Conservation (phyloP, 2,329 filamentous ascomycete genomes). For the Epichloe gansuensis region DNA sequence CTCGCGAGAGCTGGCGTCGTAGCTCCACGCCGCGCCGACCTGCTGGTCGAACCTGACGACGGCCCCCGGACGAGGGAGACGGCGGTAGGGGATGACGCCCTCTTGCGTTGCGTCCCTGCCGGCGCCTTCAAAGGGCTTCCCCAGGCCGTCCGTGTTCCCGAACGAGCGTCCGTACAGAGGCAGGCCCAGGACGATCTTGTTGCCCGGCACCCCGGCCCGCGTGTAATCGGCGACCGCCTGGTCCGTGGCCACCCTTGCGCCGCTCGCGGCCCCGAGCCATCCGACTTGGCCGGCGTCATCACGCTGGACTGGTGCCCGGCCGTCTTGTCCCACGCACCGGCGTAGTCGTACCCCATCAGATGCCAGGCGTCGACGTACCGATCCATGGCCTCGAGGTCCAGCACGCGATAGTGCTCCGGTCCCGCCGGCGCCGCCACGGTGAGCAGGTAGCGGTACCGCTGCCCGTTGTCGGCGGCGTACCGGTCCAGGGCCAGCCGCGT, state of each 20-base stretch:
- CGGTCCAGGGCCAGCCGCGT: slow-evolving; percentile 32
- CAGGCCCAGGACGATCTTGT: slow-evolving; percentile 64
- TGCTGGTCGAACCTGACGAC: slow-evolving; percentile 42
- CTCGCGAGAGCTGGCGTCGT: slow-evolving; percentile 43
- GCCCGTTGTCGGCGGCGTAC: slow-evolving; percentile 26
- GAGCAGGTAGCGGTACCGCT: slow-evolving; percentile 35
- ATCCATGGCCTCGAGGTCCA: slow-evolving; percentile 44
- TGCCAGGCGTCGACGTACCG: slow-evolving; percentile 46
- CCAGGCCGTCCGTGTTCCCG: slow-evolving; percentile 52
- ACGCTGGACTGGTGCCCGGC: slow-evolving; percentile 63
- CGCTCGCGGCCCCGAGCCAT: slow-evolving; percentile 37
- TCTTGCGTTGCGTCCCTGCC: slow-evolving; percentile 46
- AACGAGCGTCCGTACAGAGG: slow-evolving; percentile 75
- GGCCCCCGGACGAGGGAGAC: slow-evolving; percentile 50
- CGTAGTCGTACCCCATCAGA: slow-evolving; percentile 59
- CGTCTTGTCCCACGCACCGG: slow-evolving; percentile 52
- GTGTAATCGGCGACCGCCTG: slow-evolving; percentile 44
- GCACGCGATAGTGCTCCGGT: slow-evolving; percentile 33
- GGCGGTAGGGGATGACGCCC: slow-evolving; percentile 64
- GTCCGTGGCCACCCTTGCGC: slow-evolving; percentile 59
- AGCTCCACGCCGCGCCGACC: slow-evolving; percentile 58
- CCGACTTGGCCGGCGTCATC: slow-evolving; percentile 26
- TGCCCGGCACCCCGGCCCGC: slow-evolving; percentile 40
- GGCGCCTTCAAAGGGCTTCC: slow-evolving; percentile 48
- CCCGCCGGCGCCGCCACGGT: slow-evolving; percentile 40